A percentile compares a stretch with the other conserved stretches of the same genome.
Evolutionary conservation across 1,139 yeast species (phyloP).

Genomic region (Debaryomycetaceae sp.): DNA sequence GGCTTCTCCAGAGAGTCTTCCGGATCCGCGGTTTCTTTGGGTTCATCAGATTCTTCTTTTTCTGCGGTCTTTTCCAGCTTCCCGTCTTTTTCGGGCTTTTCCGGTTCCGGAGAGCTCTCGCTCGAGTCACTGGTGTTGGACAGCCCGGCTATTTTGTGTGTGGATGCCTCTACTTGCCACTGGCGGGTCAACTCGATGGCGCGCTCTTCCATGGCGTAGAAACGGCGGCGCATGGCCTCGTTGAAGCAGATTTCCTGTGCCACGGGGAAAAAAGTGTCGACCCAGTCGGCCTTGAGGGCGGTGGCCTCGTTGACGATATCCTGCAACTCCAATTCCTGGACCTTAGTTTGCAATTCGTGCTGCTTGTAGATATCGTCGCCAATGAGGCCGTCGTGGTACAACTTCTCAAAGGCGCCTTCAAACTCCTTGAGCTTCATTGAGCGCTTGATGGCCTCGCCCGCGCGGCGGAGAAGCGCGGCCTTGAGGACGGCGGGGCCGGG

Average conservation of each 20-base stretch:
- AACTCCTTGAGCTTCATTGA: conserved; percentile 62
- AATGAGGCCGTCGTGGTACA: conserved; percentile 81
- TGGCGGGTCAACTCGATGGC: conserved; percentile 33
- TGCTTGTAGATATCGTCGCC: conserved; percentile 85
- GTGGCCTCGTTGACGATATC: conserved; percentile 76
- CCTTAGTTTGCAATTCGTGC: conserved; percentile 63
- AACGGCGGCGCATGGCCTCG: conserved; percentile 78
- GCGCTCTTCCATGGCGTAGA: conserved; percentile 52
- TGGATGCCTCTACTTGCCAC: conserved; percentile 27
- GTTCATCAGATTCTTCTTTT: conserved; percentile 1
- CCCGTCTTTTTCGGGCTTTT: conserved; percentile 2
- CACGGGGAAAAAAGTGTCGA: conserved; percentile 60
- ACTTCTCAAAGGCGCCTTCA: conserved; percentile 52
- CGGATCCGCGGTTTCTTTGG: conserved; percentile 1
- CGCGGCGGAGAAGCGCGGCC: conserved; percentile 73
- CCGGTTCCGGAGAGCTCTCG: no score
- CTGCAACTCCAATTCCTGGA: conserved; percentile 71
- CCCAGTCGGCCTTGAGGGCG: conserved; percentile 67
- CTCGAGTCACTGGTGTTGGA: no score
- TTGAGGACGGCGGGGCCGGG: conserved; percentile 76
- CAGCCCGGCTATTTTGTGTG: no score
- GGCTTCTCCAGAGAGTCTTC: conserved; percentile 1
- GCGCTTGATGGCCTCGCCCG: conserved; percentile 61
- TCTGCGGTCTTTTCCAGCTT: conserved; percentile 1
- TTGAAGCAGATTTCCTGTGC: conserved; percentile 88